Percentiles rank a stretch among this genome's conserved stretches.
These are phyloP conservation scores for Fusarium ambrosium DNA, from an alignment of 2,329 filamentous ascomycete genomes.

Conservation along the genomic window DNA sequence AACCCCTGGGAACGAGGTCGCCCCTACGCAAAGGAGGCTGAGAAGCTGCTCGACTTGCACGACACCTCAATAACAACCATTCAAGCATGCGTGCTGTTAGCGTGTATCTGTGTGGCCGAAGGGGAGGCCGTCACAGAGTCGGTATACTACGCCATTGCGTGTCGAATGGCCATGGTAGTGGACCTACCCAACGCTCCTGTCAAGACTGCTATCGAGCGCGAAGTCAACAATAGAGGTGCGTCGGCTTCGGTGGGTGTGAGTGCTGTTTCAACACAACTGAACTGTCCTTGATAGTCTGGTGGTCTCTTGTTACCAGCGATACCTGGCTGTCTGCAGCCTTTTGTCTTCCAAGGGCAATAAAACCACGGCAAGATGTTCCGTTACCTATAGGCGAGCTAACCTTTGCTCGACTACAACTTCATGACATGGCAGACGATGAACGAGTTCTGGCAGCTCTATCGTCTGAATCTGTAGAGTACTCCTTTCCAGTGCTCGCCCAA, in stretches of 20 bases:
- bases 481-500: constrained; percentile 16
- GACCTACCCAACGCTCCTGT: constrained; percentile 52
- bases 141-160: constrained; percentile 55
- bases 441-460: background rate
- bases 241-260: background rate
- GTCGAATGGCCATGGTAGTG: constrained; percentile 53
- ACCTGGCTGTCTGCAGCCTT: constrained; percentile 41
- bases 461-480: background rate
- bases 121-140: constrained; percentile 53
- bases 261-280: background rate
- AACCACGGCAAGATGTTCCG: constrained; percentile 38
- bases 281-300: constrained; percentile 34
- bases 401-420: background rate
- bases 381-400: constrained; percentile 53
- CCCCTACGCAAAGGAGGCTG: constrained; percentile 8
- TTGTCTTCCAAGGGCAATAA: constrained; percentile 22
- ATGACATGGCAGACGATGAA: background rate
- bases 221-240: constrained; percentile 51
- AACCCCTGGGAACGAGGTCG: constrained; percentile 9
- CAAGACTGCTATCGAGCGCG: constrained; percentile 48
- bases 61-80: constrained; percentile 39
- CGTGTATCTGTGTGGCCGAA: constrained; percentile 50
- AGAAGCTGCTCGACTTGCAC: constrained; percentile 12
- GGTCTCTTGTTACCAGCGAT: constrained; percentile 40
- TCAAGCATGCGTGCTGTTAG: constrained; percentile 57